Evolutionary conservation across 306 rosid species (phyloP).

Genomic region (Prunus mume): DNA sequence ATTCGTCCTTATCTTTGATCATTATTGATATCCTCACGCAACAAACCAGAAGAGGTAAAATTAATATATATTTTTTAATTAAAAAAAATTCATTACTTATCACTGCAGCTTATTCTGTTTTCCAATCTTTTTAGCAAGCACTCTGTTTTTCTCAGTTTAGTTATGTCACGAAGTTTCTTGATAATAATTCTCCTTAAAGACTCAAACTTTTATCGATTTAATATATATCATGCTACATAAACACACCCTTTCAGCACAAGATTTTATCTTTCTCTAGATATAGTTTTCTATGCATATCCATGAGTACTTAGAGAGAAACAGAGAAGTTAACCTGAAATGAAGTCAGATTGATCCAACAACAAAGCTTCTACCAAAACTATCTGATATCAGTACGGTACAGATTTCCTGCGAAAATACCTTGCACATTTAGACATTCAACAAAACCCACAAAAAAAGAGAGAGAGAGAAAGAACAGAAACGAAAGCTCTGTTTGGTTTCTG

Average conservation of each 20-base stretch:
- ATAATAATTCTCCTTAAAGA: background rate
- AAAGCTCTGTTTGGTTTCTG: conserved; percentile 20
- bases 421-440: background rate
- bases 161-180: background rate
- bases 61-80: background rate
- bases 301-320: background rate
- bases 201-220: background rate
- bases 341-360: conserved; percentile 27
- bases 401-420: conserved; percentile 24
- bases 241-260: background rate
- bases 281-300: too few relatives aligned
- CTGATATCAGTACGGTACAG: conserved; percentile 1
- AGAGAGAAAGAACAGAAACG: background rate
- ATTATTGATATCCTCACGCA: conserved; percentile 23
- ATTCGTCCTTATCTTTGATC: conserved; percentile 28
- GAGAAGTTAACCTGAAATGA: conserved; percentile 31
- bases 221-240: background rate
- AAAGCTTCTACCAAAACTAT: conserved; percentile 11
- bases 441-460: background rate
- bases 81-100: background rate
- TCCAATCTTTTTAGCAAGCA: background rate
- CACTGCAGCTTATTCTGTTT: conserved; percentile 3
- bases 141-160: conserved; percentile 9
- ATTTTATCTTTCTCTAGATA: background rate
- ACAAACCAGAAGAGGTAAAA: conserved; percentile 2